Evolutionary conservation across 2,329 filamentous ascomycete genomes (phyloP).

Genomic region (Phialophora expanda): DNA sequence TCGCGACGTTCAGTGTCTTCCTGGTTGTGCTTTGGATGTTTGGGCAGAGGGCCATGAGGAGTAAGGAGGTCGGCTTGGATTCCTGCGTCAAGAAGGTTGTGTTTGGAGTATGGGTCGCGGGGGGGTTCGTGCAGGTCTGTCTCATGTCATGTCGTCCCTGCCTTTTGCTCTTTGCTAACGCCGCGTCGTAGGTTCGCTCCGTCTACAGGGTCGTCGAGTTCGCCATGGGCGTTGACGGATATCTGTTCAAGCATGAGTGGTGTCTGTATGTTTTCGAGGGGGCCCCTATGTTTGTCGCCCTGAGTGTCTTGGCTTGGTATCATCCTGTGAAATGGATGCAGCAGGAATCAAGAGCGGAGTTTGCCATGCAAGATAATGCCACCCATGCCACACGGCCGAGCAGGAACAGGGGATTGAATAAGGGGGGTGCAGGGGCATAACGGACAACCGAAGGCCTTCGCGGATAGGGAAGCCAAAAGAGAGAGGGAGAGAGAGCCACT

Average conservation of each 20-base stretch:
- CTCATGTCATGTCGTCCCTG: background rate
- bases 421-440: background rate
- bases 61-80: slow-evolving; percentile 50
- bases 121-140: slow-evolving; percentile 53
- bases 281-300: slow-evolving; percentile 51
- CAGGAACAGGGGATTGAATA: background rate
- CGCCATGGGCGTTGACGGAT: slow-evolving; percentile 50
- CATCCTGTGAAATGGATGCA: slow-evolving; percentile 50
- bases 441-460: background rate
- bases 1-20: slow-evolving; percentile 42
- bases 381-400: background rate
- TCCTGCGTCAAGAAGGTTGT: slow-evolving; percentile 50
- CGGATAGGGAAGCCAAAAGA: background rate
- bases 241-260: slow-evolving; percentile 51
- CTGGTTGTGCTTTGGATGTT: slow-evolving; percentile 39
- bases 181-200: slow-evolving; percentile 45
- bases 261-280: slow-evolving; percentile 54
- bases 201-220: slow-evolving; percentile 53
- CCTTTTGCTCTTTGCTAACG: background rate
- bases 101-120: slow-evolving; percentile 52
- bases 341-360: slow-evolving; percentile 8
- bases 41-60: slow-evolving; percentile 37
- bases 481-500: background rate
- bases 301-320: slow-evolving; percentile 57
- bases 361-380: slow-evolving; percentile 5